phyloP scores from a whole-genome alignment of 1,139 yeast species.

The Tardiomyces digboiensis region DNA sequence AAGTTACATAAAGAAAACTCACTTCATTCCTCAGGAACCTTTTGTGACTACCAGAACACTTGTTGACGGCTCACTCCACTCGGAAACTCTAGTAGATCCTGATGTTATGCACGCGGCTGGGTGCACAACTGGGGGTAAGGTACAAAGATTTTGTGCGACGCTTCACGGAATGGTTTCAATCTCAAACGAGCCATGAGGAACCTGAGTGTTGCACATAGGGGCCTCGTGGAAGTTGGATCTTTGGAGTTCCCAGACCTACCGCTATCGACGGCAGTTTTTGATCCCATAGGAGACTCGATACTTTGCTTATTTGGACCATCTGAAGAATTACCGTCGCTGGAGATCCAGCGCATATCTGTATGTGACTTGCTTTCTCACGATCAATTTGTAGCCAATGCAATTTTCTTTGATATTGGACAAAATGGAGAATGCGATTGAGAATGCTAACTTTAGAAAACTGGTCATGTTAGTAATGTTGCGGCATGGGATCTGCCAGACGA shows the following conservation, averaged over 20 bases:
- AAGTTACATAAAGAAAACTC: too few relatives aligned
- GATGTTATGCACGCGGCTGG: too few relatives aligned
- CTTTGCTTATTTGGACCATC: constrained; percentile 55
- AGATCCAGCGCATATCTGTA: constrained; percentile 37
- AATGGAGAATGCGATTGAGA: too few relatives aligned
- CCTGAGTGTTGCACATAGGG: constrained; percentile 20
- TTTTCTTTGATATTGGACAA: too few relatives aligned
- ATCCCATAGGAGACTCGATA: constrained; percentile 63
- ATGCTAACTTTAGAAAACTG: background rate
- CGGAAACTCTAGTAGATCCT: too few relatives aligned
- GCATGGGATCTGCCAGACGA: background rate
- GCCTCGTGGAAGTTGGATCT: constrained; percentile 16
- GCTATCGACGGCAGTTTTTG: constrained; percentile 56
- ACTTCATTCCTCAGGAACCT: too few relatives aligned
- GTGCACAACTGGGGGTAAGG: background rate
- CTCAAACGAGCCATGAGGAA: constrained; percentile 24
- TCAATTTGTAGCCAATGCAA: too few relatives aligned
- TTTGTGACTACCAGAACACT: too few relatives aligned
- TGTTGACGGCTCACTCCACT: too few relatives aligned
- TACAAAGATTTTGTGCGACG: background rate
- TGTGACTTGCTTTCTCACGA: background rate
- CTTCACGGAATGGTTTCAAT: too few relatives aligned
- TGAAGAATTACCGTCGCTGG: constrained; percentile 45
- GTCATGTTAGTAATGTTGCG: background rate
- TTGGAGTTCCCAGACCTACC: constrained; percentile 45